Percentiles rank a stretch among this genome's conserved stretches.
Conservation (phyloP, 2,329 filamentous ascomycete species). For the Paracorniculantispora psalliotae region DNA sequence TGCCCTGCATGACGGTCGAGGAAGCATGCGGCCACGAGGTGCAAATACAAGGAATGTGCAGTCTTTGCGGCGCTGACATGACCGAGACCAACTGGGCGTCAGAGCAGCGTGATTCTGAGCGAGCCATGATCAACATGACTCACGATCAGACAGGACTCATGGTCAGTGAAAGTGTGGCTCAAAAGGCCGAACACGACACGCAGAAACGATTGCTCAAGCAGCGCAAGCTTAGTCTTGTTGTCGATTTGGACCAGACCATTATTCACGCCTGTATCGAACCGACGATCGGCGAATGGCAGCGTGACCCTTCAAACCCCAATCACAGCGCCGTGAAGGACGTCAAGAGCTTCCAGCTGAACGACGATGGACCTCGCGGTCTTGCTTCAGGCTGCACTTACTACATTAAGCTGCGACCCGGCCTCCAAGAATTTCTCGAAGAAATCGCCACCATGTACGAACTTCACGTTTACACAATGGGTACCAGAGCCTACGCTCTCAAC, state of each 20-base stretch:
- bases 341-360: constrained; percentile 77
- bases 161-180: constrained; percentile 77
- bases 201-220: constrained; percentile 76
- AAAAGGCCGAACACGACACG: constrained; percentile 75
- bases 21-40: constrained; percentile 89
- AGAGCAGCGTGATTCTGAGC: constrained; percentile 70
- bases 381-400: constrained; percentile 86
- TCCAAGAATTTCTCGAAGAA: constrained; percentile 72
- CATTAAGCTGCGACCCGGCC: constrained; percentile 90
- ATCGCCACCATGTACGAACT: constrained; percentile 83
- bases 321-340: constrained; percentile 88
- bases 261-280: constrained; percentile 98
- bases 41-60: constrained; percentile 87
- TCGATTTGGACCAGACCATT: constrained; percentile 96
- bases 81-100: constrained; percentile 83
- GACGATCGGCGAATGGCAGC: constrained; percentile 93
- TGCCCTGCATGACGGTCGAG: constrained; percentile 67
- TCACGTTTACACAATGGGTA: constrained; percentile 99
- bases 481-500: constrained; percentile 86
- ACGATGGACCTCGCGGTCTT: constrained; percentile 70
- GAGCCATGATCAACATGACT: constrained; percentile 90
- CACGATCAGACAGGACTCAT: constrained; percentile 86
- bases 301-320: constrained; percentile 82
- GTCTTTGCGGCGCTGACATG: constrained; percentile 93
- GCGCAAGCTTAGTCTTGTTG: constrained; percentile 85